Evolutionary conservation across 164 flowering plant species (phyloP), one percentile per base, ranked within the genome.

Genomic region (Vitis riparia): DNA sequence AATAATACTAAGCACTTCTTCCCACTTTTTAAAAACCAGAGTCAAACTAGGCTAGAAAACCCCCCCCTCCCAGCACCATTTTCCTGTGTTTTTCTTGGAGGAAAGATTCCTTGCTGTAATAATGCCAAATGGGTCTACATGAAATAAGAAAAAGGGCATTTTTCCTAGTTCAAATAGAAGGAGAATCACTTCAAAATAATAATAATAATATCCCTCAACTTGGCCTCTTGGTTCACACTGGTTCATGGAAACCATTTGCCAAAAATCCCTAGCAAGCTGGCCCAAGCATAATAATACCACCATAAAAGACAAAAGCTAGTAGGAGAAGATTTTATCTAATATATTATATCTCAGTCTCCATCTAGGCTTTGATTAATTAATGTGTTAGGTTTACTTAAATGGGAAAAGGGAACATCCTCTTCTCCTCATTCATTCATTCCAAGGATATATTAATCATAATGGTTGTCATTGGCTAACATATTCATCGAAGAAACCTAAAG

Each of bases 31-130:
- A 23, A 23, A 23, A 23, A 1, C 2, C 2, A 23, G 27, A 23
- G 27, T 23, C 27, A 23, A 23, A 23, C 27, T 1, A 23, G 27
- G 27, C 27, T 23, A 23, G 27, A 23, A 23, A 23, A 0, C 23
- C 23, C 27, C 27, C 27, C 27, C 27, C 27, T 23, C 27, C 27
- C 27, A 23, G 27, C 27, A 23, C 27, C 70, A 68, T 70, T 63
- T 23, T 67, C 51, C 62, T 30, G 16, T 27, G 27, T 11, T 10
- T 65, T n/a, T 13, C n/a, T 50, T 61, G 12, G 11, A 56, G 55
- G 50, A 49, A 72, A 77, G 77, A 75, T 77, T 77, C 70, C 55
- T 72, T 66, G 15, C 13, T 27, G 30, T 32, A 59, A 65, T 65
- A 72, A 60, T 52, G 51, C 75, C 75, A 73, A 67, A 62, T 62